A percentile compares a stretch with the other conserved stretches of the same genome.
Evolutionary conservation across 306 rosid species (phyloP).

Genomic region (Gastrolobium villosum): DNA sequence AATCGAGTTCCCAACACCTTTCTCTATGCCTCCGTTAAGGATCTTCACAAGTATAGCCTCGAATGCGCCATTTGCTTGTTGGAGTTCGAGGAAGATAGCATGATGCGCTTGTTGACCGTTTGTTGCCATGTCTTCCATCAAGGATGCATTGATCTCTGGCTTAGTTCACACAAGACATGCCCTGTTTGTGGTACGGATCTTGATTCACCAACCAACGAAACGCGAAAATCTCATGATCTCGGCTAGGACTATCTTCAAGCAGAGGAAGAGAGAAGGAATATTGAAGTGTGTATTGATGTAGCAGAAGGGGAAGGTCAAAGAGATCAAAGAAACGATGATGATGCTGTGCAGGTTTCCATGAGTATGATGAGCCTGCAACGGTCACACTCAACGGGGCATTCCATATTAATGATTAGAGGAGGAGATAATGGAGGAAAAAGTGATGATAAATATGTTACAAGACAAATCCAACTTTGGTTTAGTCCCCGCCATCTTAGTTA

Average conservation of each 20-base stretch:
- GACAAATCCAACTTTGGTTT: no score
- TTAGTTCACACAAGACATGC: slow-evolving; percentile 66
- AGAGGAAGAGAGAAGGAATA: background rate
- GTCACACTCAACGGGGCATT: slow-evolving; percentile 82
- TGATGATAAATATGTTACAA: slow-evolving; percentile 43
- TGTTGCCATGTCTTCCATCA: slow-evolving; percentile 79
- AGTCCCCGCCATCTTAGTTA: no score
- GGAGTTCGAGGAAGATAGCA: slow-evolving; percentile 68
- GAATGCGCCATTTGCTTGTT: slow-evolving; percentile 80
- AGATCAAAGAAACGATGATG: background rate
- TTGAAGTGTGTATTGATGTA: slow-evolving; percentile 58
- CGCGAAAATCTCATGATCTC: slow-evolving; percentile 30
- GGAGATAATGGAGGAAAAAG: slow-evolving; percentile 2
- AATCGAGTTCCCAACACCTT: no score
- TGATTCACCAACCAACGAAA: background rate
- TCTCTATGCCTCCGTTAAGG: slow-evolving; percentile 65
- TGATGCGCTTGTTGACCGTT: slow-evolving; percentile 55
- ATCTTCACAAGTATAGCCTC: slow-evolving; percentile 50
- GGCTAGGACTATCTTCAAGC: background rate
- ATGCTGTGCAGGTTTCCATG: background rate
- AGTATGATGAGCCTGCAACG: slow-evolving; percentile 7
- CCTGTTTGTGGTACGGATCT: slow-evolving; percentile 80
- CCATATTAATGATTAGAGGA: slow-evolving; percentile 53
- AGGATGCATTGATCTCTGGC: slow-evolving; percentile 83
- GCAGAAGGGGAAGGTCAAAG: slow-evolving; percentile 34